A percentile compares a stretch with the other conserved stretches of the same genome.
Evolutionary conservation across 2,329 filamentous ascomycete genomes (phyloP).

Genomic region (Fusarium euwallaceae): DNA sequence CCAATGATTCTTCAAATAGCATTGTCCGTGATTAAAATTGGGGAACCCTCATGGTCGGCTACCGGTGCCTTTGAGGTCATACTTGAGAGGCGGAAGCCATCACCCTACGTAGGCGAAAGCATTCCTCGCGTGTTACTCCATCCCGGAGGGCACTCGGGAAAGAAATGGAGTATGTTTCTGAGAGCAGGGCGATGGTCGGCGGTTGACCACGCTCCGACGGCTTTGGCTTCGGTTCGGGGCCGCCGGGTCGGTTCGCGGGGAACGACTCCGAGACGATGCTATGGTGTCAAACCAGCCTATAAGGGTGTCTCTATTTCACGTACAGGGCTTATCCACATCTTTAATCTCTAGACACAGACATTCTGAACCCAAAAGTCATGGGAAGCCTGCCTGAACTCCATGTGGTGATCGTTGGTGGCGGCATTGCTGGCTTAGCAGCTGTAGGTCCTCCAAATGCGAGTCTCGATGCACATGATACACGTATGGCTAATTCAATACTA

Average conservation of each 20-base stretch:
- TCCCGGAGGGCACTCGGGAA: neutral
- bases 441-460: constrained; percentile 7
- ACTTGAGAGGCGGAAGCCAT: neutral
- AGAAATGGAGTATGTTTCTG: neutral
- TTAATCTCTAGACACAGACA: neutral
- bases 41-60: neutral
- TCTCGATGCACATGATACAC: too few relatives aligned
- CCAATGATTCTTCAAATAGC: neutral
- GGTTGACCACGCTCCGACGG: neutral
- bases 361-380: constrained; percentile 4
- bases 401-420: constrained; percentile 38
- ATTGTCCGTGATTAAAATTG: neutral
- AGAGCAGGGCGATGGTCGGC: neutral
- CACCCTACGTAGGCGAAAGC: too few relatives aligned
- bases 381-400: constrained; percentile 38
- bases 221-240: constrained; percentile 16
- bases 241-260: constrained; percentile 20
- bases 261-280: neutral
- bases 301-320: neutral
- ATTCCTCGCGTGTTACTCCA: neutral
- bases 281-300: neutral
- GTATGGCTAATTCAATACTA: neutral
- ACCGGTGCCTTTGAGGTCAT: neutral
- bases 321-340: too few relatives aligned
- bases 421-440: constrained; percentile 36